phyloP scores from a whole-genome alignment of 129 eudicot genomes.

The Chrysanthemum seticuspe region DNA sequence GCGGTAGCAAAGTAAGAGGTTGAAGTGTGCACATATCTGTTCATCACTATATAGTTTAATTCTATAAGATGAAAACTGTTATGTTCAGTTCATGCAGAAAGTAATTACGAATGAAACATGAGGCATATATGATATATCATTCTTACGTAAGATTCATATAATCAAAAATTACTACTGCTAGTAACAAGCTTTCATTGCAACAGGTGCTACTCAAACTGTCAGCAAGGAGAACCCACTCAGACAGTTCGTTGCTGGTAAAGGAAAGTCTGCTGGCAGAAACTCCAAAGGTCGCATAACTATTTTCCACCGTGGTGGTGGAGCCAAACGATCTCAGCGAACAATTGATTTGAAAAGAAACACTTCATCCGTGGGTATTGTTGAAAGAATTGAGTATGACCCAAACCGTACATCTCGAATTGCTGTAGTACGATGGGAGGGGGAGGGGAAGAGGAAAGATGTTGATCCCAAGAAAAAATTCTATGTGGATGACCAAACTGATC shows the following conservation, averaged over 20 bases:
- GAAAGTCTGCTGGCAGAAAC: conserved; percentile 57
- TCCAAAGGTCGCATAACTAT: conserved; percentile 53
- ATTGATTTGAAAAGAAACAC: conserved; percentile 58
- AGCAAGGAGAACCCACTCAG: conserved; percentile 35
- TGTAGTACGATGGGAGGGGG: conserved; percentile 52
- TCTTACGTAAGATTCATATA: too few species aligned
- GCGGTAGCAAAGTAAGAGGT: neutral
- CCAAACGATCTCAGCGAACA: conserved; percentile 50
- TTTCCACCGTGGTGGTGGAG: conserved; percentile 67
- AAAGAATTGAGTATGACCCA: conserved; percentile 68
- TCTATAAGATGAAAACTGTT: neutral
- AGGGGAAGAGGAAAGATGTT: conserved; percentile 35
- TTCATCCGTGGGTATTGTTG: conserved; percentile 55
- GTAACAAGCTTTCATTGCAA: conserved; percentile 3
- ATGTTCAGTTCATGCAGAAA: neutral
- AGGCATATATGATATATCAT: too few species aligned
- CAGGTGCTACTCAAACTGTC: conserved; percentile 31
- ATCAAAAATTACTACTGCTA: too few species aligned
- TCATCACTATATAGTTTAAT: neutral
- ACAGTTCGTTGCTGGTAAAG: conserved; percentile 39
- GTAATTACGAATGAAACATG: too few species aligned
- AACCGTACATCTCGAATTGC: conserved; percentile 62
- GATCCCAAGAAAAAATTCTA: conserved; percentile 31
- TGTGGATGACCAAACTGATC: conserved; percentile 10
- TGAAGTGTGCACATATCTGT: conserved; percentile 1